A percentile compares a stretch with the other conserved stretches of the same genome.
phyloP scores from a whole-genome alignment of 2,329 filamentous ascomycete genomes.

The Aspergillus sojae region DNA sequence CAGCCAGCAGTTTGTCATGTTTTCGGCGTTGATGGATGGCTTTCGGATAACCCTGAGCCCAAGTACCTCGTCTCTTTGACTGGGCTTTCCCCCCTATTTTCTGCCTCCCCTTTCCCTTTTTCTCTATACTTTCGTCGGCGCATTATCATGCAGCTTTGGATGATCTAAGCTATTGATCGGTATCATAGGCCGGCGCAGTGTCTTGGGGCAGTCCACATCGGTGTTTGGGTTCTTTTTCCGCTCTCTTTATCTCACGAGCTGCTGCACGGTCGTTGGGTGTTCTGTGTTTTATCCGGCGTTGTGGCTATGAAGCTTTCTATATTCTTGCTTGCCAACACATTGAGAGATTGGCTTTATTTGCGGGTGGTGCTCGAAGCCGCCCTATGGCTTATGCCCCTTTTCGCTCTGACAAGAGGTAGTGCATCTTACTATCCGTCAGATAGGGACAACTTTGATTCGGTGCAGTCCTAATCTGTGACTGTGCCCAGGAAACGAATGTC shows the following conservation, averaged over 20 bases:
- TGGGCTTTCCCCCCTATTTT: neutral
- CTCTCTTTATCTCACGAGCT: neutral
- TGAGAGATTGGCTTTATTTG: neutral
- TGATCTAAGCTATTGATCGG: neutral
- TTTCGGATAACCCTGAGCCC: neutral
- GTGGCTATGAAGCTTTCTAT: neutral
- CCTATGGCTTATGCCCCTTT: neutral
- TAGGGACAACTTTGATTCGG: neutral
- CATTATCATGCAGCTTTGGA: neutral
- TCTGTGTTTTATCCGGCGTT: neutral
- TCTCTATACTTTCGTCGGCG: neutral
- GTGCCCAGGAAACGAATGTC: neutral
- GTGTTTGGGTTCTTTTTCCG: neutral
- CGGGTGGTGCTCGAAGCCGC: neutral
- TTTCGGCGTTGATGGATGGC: constrained; percentile 8
- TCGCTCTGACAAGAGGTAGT: neutral
- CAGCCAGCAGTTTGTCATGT: constrained; percentile 1
- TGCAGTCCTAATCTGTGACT: neutral
- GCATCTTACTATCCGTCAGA: neutral
- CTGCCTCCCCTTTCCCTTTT: neutral
- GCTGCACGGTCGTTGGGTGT: neutral
- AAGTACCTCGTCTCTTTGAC: neutral
- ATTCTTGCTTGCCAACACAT: neutral
- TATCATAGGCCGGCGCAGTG: neutral
- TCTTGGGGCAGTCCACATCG: neutral